phyloP scores from a whole-genome alignment of 768 basidiomycete genomes.

The Pleurotus giganteus region DNA sequence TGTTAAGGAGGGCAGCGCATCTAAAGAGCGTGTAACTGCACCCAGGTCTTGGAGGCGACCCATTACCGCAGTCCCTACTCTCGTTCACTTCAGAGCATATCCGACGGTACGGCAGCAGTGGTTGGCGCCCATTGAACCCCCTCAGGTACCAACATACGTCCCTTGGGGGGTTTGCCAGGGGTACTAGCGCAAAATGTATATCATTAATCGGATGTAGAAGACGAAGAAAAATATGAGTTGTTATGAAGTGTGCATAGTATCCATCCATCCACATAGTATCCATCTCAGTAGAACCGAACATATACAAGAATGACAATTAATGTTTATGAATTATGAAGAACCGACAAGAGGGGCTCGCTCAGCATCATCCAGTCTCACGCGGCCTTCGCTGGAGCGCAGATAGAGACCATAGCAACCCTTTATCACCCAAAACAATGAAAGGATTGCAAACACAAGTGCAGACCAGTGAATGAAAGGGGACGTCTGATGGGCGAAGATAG shows the following conservation, averaged over 20 bases:
- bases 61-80: no score
- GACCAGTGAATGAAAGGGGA: conserved; percentile 88
- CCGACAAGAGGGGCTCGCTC: conserved; percentile 84
- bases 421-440: conserved; percentile 81
- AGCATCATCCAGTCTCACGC: conserved; percentile 74
- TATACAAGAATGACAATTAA: neutral
- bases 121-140: no score
- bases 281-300: neutral
- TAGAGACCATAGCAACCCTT: conserved; percentile 67
- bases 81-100: no score
- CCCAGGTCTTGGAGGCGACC: no score
- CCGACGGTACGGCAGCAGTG: no score
- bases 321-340: conserved; percentile 8
- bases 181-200: neutral
- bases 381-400: conserved; percentile 39
- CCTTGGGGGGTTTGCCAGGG: no score
- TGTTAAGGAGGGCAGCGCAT: no score
- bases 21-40: no score
- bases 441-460: conserved; percentile 79
- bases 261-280: no score
- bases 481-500: conserved; percentile 79
- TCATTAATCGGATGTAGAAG: neutral
- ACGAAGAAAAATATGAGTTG: neutral
- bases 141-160: no score
- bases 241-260: neutral